Percentiles rank a stretch among this genome's conserved stretches.
Evolutionary conservation across 768 basidiomycete species (phyloP).

Genomic region (Rhizopogon rudus): DNA sequence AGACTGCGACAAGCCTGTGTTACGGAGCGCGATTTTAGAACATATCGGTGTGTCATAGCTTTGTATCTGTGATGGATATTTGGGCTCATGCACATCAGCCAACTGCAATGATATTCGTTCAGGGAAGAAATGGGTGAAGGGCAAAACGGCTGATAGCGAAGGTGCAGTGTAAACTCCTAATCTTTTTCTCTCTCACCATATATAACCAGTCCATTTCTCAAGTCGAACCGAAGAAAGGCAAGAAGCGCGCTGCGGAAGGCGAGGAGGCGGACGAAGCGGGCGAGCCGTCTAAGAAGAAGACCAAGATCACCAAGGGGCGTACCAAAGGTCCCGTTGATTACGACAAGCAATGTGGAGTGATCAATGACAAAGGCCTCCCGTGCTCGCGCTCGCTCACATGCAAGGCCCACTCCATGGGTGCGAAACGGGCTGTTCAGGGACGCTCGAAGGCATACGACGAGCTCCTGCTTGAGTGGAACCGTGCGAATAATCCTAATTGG

Average conservation of each 20-base stretch:
- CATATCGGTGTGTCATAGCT: slow-evolving; percentile 59
- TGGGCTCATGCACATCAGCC: slow-evolving; percentile 30
- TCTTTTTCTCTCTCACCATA: slow-evolving; percentile 1
- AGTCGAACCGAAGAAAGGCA: slow-evolving; percentile 48
- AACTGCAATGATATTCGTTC: slow-evolving; percentile 59
- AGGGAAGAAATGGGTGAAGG: slow-evolving; percentile 51
- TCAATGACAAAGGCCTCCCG: slow-evolving; percentile 89
- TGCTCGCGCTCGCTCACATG: slow-evolving; percentile 96
- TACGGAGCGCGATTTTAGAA: slow-evolving; percentile 69
- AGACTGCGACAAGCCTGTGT: slow-evolving; percentile 77
- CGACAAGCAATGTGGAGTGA: slow-evolving; percentile 93
- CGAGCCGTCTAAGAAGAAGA: slow-evolving; percentile 74
- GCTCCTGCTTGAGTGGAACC: slow-evolving; percentile 88
- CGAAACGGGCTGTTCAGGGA: slow-evolving; percentile 87
- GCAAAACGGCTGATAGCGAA: slow-evolving; percentile 45
- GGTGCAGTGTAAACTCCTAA: slow-evolving; percentile 23
- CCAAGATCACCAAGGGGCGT: slow-evolving; percentile 75
- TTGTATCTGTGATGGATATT: slow-evolving; percentile 1
- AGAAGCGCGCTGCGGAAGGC: slow-evolving; percentile 81
- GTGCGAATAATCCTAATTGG: slow-evolving; percentile 81
- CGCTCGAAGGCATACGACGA: slow-evolving; percentile 83
- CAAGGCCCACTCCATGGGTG: slow-evolving; percentile 97
- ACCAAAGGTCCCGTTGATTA: slow-evolving; percentile 84
- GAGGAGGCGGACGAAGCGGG: slow-evolving; percentile 59
- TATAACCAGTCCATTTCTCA: slow-evolving; percentile 6